Evolutionary conservation across 2,329 filamentous ascomycete genomes (phyloP).

Genomic region (Alternaria tenuissima): DNA sequence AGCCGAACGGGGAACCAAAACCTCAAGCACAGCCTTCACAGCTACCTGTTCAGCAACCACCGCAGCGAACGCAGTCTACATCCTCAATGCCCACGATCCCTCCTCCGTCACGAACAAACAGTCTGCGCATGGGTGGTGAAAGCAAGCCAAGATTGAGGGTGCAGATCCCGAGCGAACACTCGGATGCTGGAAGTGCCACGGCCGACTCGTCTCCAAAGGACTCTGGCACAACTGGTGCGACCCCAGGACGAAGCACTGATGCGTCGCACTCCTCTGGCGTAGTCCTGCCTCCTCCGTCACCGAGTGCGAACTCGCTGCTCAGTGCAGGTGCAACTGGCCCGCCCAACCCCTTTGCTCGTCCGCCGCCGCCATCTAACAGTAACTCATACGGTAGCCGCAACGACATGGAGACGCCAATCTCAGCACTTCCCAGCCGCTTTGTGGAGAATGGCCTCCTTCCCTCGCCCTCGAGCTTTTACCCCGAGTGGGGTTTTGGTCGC

Average conservation of each 20-base stretch:
- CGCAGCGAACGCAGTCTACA: conserved; percentile 63
- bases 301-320: conserved; percentile 82
- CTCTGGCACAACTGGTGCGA: conserved; percentile 66
- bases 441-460: conserved; percentile 87
- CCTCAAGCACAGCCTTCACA: conserved; percentile 53
- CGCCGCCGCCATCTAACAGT: conserved; percentile 73
- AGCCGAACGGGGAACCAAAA: conserved; percentile 42
- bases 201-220: conserved; percentile 72
- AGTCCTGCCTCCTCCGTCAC: conserved; percentile 90
- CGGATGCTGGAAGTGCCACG: conserved; percentile 77
- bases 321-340: conserved; percentile 92
- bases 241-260: conserved; percentile 64
- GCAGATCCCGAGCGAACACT: conserved; percentile 91
- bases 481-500: conserved; percentile 82
- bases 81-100: conserved; percentile 74
- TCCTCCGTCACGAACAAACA: conserved; percentile 76
- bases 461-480: conserved; percentile 90
- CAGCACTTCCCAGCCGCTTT: conserved; percentile 89
- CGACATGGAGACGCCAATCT: conserved; percentile 81
- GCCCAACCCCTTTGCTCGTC: conserved; percentile 93
- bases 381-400: conserved; percentile 49
- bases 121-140: conserved; percentile 70
- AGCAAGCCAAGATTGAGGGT: conserved; percentile 87
- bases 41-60: conserved; percentile 44
- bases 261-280: conserved; percentile 72